These are phyloP conservation scores for Atalantia buxifolia DNA, from an alignment of 345 rosid species.

Conservation along the genomic window DNA sequence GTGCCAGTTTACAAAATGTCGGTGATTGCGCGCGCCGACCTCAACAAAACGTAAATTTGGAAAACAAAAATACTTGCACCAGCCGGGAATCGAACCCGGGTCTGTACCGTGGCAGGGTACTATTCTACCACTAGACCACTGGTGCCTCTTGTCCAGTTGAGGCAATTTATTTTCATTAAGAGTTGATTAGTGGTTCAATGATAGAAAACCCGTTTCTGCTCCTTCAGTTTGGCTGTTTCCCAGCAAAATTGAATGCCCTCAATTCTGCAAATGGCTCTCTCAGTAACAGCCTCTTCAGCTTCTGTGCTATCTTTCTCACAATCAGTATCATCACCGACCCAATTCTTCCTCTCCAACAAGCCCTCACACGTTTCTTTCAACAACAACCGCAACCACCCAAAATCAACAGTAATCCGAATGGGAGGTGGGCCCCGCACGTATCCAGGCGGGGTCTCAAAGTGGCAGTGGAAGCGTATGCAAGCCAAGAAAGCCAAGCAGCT, in stretches of 20 bases:
- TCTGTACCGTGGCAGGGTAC: conserved; percentile 59
- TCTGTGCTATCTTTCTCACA: conserved; percentile 41
- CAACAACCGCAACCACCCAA: neutral
- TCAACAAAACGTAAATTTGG: too few relatives aligned
- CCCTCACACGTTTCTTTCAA: conserved; percentile 28
- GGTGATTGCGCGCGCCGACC: conserved; percentile 22
- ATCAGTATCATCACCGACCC: conserved; percentile 25
- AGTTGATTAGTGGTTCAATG: too few relatives aligned
- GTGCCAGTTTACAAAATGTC: conserved; percentile 2
- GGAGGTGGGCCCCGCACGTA: conserved; percentile 87
- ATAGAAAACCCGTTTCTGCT: neutral
- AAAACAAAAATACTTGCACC: conserved; percentile 16
- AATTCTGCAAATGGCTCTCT: conserved; percentile 26
- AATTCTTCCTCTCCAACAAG: conserved; percentile 30
- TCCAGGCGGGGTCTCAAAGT: conserved; percentile 84
- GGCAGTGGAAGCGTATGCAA: conserved; percentile 98
- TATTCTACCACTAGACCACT: conserved; percentile 65
- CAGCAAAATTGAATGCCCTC: conserved; percentile 13
- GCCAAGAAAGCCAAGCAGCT: conserved; percentile 85
- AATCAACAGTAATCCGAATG: conserved; percentile 58
- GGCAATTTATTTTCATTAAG: fast-evolving
- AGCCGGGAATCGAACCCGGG: conserved; percentile 69
- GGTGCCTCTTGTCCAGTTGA: conserved; percentile 11
- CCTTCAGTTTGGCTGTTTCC: neutral
- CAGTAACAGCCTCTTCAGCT: conserved; percentile 13